Percentiles rank a stretch among this genome's conserved stretches.
phyloP scores from a whole-genome alignment of 768 basidiomycete genomes.

The Rhodotorula paludigena region DNA sequence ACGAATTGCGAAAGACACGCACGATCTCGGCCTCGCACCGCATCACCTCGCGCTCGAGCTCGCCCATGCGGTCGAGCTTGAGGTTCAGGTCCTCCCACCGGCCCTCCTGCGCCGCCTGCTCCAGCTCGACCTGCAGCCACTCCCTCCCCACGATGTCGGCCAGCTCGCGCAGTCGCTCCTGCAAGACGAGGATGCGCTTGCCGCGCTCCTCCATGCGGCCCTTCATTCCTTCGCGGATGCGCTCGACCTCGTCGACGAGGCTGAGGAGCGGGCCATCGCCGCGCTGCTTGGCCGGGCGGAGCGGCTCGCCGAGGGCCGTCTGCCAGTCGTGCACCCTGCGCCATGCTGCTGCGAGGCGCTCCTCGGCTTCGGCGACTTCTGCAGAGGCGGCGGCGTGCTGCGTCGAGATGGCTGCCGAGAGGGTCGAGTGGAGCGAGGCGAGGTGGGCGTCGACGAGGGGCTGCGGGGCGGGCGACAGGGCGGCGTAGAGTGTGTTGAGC shows the following conservation, averaged over 20 bases:
- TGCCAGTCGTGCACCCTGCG: slow-evolving; percentile 66
- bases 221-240: slow-evolving; percentile 51
- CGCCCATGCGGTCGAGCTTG: slow-evolving; percentile 71
- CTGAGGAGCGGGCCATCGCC: slow-evolving; percentile 2
- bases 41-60: slow-evolving; percentile 75
- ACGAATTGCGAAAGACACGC: slow-evolving; percentile 44
- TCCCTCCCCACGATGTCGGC: slow-evolving; percentile 5
- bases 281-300: slow-evolving; percentile 53
- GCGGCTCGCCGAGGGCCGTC: slow-evolving; percentile 61
- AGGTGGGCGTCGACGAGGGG: slow-evolving; percentile 6
- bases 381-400: slow-evolving; percentile 17
- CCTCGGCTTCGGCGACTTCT: slow-evolving; percentile 11
- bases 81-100: slow-evolving; percentile 59
- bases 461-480: slow-evolving; percentile 27
- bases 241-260: slow-evolving; percentile 8
- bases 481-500: slow-evolving; percentile 37
- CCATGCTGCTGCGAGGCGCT: slow-evolving; percentile 71
- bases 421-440: neutral
- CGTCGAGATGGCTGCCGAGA: neutral
- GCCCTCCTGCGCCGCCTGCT: slow-evolving; percentile 43
- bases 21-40: slow-evolving; percentile 82
- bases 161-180: slow-evolving; percentile 12
- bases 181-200: slow-evolving; percentile 6
- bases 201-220: slow-evolving; percentile 50
- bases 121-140: slow-evolving; percentile 6